Percentiles rank a stretch among this genome's conserved stretches.
These are phyloP conservation scores for Cyberlindnera xishuangbannaensis DNA, from an alignment of 805 yeast genomes.

Conservation along the genomic window DNA sequence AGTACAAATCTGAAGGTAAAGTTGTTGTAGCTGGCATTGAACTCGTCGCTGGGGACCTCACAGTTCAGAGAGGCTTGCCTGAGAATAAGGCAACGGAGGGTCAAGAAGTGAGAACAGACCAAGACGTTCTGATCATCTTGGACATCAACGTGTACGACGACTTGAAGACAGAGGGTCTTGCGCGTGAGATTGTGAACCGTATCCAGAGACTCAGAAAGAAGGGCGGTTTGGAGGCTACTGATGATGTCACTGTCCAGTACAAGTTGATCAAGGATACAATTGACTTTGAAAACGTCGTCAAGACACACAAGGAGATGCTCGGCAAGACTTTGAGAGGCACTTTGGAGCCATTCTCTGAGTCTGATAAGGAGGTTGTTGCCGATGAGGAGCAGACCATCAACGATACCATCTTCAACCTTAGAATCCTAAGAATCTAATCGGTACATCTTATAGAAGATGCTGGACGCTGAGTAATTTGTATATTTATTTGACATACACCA, in stretches of 20 bases:
- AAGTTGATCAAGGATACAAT: constrained; percentile 57
- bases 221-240: constrained; percentile 91
- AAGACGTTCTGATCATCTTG: constrained; percentile 82
- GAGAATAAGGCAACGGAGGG: constrained; percentile 60
- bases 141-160: constrained; percentile 87
- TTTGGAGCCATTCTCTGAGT: constrained; percentile 37
- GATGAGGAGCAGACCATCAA: constrained; percentile 86
- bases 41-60: constrained; percentile 80
- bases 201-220: constrained; percentile 96
- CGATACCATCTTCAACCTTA: constrained; percentile 71
- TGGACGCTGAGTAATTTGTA: too few relatives aligned
- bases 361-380: constrained; percentile 52
- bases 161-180: constrained; percentile 87
- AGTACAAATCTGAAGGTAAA: constrained; percentile 65
- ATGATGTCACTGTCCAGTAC: constrained; percentile 87
- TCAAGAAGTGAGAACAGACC: constrained; percentile 81
- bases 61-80: constrained; percentile 85
- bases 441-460: too few relatives aligned
- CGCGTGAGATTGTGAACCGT: constrained; percentile 95
- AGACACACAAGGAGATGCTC: constrained; percentile 60
- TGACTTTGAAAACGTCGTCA: constrained; percentile 55
- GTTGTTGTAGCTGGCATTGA: constrained; percentile 85
- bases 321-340: constrained; percentile 69
- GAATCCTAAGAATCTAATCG: constrained; percentile 69
- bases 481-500: too few relatives aligned